Percentiles rank a stretch among this genome's conserved stretches.
phyloP scores from a whole-genome alignment of 495 filamentous ascomycete genomes.

The Choiromyces venosus region DNA sequence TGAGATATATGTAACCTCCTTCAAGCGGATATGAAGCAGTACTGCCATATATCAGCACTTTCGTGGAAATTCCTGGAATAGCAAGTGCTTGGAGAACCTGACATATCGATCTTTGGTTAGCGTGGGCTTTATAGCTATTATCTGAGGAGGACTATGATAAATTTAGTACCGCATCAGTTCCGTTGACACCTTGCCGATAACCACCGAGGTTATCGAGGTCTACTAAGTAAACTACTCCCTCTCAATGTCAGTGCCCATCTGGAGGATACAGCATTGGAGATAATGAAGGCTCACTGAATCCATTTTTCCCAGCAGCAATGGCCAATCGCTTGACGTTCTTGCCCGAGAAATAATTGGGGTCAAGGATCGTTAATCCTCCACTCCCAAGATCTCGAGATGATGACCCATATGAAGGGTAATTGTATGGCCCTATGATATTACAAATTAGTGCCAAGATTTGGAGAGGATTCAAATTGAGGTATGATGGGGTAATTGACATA shows the following conservation, averaged over 20 bases:
- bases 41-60: slow-evolving; percentile 34
- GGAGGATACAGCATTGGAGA: no score
- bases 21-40: slow-evolving; percentile 43
- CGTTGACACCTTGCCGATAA: slow-evolving; percentile 18
- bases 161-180: slow-evolving; percentile 43
- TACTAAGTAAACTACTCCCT: slow-evolving; percentile 42
- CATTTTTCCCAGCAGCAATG: slow-evolving; percentile 43
- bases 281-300: slow-evolving; percentile 13
- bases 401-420: slow-evolving; percentile 36
- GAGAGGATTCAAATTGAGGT: no score
- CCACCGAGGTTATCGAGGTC: slow-evolving; percentile 46
- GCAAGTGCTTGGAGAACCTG: slow-evolving; percentile 30
- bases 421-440: slow-evolving; percentile 43
- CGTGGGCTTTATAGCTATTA: neutral
- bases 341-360: slow-evolving; percentile 37
- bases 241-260: neutral
- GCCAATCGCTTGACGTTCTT: slow-evolving; percentile 39
- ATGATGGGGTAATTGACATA: slow-evolving; percentile 21
- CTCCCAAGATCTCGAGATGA: slow-evolving; percentile 44
- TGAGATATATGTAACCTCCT: slow-evolving; percentile 46
- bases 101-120: neutral
- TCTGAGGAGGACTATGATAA: no score
- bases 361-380: slow-evolving; percentile 42
- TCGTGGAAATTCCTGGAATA: slow-evolving; percentile 14
- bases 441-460: no score